Conservation (phyloP, 768 basidiomycete species). For the Termitomyces sp. region DNA sequence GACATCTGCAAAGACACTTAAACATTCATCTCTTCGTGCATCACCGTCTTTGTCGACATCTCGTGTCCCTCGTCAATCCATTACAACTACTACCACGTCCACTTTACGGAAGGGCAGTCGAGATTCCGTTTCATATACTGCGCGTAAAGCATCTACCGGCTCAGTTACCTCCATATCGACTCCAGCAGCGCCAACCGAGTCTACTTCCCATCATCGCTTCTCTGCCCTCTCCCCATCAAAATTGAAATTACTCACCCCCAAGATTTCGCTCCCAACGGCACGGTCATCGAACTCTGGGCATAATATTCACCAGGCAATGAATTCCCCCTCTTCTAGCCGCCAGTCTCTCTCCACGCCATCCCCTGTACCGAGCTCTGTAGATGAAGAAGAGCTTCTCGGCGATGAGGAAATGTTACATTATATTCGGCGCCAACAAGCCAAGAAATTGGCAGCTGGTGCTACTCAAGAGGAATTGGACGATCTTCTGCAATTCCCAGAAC, state of each 20-base stretch:
- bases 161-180: slow-evolving; percentile 71
- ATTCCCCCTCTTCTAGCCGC: slow-evolving; percentile 66
- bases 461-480: slow-evolving; percentile 86
- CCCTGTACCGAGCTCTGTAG: slow-evolving; percentile 69
- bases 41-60: slow-evolving; percentile 63
- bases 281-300: slow-evolving; percentile 47
- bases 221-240: slow-evolving; percentile 85
- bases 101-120: slow-evolving; percentile 65
- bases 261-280: slow-evolving; percentile 59
- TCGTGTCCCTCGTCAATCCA: slow-evolving; percentile 63
- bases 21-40: slow-evolving; percentile 55
- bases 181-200: slow-evolving; percentile 37
- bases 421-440: slow-evolving; percentile 84
- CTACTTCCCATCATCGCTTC: slow-evolving; percentile 53
- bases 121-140: slow-evolving; percentile 76
- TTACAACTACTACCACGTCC: slow-evolving; percentile 38
- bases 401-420: slow-evolving; percentile 98
- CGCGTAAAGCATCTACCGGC: slow-evolving; percentile 79
- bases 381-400: slow-evolving; percentile 83
- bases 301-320: slow-evolving; percentile 47
- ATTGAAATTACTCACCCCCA: slow-evolving; percentile 77
- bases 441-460: slow-evolving; percentile 79
- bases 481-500: slow-evolving; percentile 90
- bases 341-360: slow-evolving; percentile 84
- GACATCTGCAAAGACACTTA: slow-evolving; percentile 42